Evolutionary conservation across 2,329 filamentous ascomycete genomes (phyloP).

Genomic region (Aspergillus sp.): DNA sequence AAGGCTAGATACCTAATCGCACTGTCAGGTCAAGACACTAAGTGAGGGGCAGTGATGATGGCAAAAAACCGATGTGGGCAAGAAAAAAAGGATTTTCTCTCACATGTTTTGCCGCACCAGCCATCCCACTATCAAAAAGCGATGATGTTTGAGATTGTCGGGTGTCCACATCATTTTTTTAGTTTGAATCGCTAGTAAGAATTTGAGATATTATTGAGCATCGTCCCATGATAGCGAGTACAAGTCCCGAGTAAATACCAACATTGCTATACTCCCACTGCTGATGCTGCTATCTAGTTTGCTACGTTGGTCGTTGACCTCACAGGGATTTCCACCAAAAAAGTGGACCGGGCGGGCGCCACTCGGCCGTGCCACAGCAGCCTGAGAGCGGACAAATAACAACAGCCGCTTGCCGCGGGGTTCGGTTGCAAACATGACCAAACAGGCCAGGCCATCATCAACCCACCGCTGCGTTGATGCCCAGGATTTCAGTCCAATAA

Average conservation of each 20-base stretch:
- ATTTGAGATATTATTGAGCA: neutral
- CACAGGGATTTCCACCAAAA: slow-evolving; percentile 11
- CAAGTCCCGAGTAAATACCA: neutral
- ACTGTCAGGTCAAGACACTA: neutral
- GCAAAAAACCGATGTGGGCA: slow-evolving; percentile 8
- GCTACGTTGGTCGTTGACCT: slow-evolving; percentile 14
- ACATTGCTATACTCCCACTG: neutral
- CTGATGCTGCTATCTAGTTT: neutral
- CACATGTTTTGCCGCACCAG: neutral
- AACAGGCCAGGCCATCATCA: slow-evolving; percentile 18
- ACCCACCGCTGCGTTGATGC: slow-evolving; percentile 40
- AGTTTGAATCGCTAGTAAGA: slow-evolving; percentile 4
- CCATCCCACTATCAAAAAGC: slow-evolving; percentile 1
- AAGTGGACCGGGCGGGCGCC: slow-evolving; percentile 23
- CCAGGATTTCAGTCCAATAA: slow-evolving; percentile 32
- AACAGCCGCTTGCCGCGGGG: slow-evolving; percentile 24
- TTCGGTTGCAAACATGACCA: slow-evolving; percentile 25
- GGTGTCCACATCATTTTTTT: neutral
- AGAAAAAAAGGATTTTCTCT: slow-evolving; percentile 9
- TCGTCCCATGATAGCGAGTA: neutral
- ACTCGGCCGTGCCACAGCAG: slow-evolving; percentile 24
- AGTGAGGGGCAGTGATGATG: slow-evolving; percentile 16
- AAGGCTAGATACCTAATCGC: no score
- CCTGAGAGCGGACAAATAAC: slow-evolving; percentile 18
- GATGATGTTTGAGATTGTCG: slow-evolving; percentile 1